These are phyloP conservation scores for Talaromyces trachyspermus DNA, from an alignment of 495 filamentous ascomycete species.

Conservation along the genomic window DNA sequence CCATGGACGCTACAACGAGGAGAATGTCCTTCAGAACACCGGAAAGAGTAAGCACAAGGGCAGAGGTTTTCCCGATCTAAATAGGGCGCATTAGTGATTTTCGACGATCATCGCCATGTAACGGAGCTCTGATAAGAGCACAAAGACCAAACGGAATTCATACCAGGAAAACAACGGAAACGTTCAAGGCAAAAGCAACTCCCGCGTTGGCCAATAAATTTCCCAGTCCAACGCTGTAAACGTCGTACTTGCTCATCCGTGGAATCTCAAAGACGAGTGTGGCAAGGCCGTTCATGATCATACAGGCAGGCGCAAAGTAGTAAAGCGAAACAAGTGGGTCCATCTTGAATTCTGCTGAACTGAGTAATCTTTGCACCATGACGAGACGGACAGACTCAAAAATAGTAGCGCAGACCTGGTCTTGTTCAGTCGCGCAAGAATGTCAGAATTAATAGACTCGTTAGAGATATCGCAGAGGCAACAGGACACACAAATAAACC, in stretches of 20 bases:
- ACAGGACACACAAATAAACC: slow-evolving; percentile 55
- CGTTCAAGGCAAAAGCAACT: slow-evolving; percentile 77
- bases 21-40: slow-evolving; percentile 96
- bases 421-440: too few species aligned
- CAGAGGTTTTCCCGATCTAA: slow-evolving; percentile 92
- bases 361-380: slow-evolving; percentile 79
- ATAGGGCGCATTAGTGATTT: slow-evolving; percentile 19
- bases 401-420: slow-evolving; percentile 67
- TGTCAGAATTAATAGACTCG: too few species aligned
- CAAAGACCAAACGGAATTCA: slow-evolving; percentile 22
- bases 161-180: slow-evolving; percentile 85
- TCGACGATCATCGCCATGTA: too few species aligned
- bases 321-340: slow-evolving; percentile 87
- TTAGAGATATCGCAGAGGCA: background rate
- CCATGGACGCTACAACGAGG: slow-evolving; percentile 76
- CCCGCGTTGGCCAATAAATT: slow-evolving; percentile 70
- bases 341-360: slow-evolving; percentile 89
- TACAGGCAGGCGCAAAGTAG: slow-evolving; percentile 87
- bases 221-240: slow-evolving; percentile 62
- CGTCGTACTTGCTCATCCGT: slow-evolving; percentile 56
- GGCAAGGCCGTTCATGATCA: slow-evolving; percentile 69
- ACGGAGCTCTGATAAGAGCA: background rate
- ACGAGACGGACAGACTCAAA: slow-evolving; percentile 84
- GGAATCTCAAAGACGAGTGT: slow-evolving; percentile 69
- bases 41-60: slow-evolving; percentile 87